Evolutionary conservation across 495 filamentous ascomycete genomes (phyloP).

Genomic region (Penicillium pulvis): DNA sequence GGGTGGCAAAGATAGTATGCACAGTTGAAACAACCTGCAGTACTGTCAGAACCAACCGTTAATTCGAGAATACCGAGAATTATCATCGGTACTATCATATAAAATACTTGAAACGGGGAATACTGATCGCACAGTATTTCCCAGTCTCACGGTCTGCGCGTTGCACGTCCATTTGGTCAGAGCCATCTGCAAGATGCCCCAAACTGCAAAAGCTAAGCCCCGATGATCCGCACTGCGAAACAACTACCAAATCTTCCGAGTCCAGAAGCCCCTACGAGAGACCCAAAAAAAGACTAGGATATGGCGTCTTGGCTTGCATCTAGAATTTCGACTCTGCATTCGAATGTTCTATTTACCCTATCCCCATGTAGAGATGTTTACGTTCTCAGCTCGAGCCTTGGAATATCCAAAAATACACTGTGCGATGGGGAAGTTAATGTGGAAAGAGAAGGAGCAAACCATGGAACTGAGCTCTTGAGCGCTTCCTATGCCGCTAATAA

Average conservation of each 20-base stretch:
- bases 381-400: neutral
- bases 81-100: neutral
- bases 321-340: neutral
- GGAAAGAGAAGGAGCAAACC: slow-evolving; percentile 1
- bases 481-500: slow-evolving; percentile 15
- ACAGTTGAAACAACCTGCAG: too few relatives aligned
- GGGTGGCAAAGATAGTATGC: slow-evolving; percentile 14
- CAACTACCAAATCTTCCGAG: slow-evolving; percentile 21
- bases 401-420: slow-evolving; percentile 1
- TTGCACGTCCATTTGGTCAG: slow-evolving; percentile 34
- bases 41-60: neutral
- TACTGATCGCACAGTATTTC: slow-evolving; percentile 17
- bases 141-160: slow-evolving; percentile 25
- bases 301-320: slow-evolving; percentile 10
- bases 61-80: neutral
- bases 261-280: neutral
- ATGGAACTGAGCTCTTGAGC: slow-evolving; percentile 8
- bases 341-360: neutral
- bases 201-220: slow-evolving; percentile 39
- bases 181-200: slow-evolving; percentile 31
- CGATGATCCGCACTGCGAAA: slow-evolving; percentile 29
- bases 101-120: slow-evolving; percentile 7
- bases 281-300: slow-evolving; percentile 1
- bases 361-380: too few relatives aligned
- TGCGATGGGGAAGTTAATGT: slow-evolving; percentile 5